Conservation (phyloP, 768 basidiomycete genomes). For the Russula virescens region DNA sequence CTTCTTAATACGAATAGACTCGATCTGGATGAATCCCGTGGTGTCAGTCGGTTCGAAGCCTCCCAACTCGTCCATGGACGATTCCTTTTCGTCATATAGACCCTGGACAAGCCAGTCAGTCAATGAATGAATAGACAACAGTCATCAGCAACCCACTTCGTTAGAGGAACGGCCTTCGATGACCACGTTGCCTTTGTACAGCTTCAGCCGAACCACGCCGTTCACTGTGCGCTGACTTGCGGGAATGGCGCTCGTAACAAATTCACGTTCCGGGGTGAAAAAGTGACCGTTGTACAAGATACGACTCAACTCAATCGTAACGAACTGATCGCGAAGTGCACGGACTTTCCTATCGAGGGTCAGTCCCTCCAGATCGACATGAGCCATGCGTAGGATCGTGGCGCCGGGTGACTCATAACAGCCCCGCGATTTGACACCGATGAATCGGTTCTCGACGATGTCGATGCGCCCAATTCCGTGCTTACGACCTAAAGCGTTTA, state of each 20-base stretch:
- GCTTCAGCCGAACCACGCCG: constrained; percentile 80
- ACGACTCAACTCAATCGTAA: constrained; percentile 82
- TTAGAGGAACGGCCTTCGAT: constrained; percentile 88
- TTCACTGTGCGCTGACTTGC: constrained; percentile 96
- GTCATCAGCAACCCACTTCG: constrained; percentile 47
- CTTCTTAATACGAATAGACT: constrained; percentile 98
- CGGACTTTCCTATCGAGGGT: constrained; percentile 98
- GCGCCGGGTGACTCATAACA: constrained; percentile 98
- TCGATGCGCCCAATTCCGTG: constrained; percentile 97
- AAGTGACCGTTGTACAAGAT: constrained; percentile 99
- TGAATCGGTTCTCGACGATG: constrained; percentile 99
- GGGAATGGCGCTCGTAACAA: constrained; percentile 84
- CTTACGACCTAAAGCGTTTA: constrained; percentile 89
- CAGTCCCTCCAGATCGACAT: constrained; percentile 94
- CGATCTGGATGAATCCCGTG: constrained; percentile 94
- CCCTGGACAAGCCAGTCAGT: constrained; percentile 42
- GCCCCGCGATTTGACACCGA: constrained; percentile 98
- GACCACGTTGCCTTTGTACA: constrained; percentile 95
- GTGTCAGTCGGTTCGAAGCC: constrained; percentile 97
- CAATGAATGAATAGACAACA: not conserved
- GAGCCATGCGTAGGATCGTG: constrained; percentile 91
- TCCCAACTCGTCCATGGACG: constrained; percentile 98
- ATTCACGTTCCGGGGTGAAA: constrained; percentile 99
- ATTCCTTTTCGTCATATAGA: constrained; percentile 91
- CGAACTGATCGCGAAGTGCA: constrained; percentile 88